Percentiles rank a stretch among this genome's conserved stretches.
These are phyloP conservation scores for Phytophthora pisi DNA, from an alignment of 352 stramenopile species.

Conservation along the genomic window DNA sequence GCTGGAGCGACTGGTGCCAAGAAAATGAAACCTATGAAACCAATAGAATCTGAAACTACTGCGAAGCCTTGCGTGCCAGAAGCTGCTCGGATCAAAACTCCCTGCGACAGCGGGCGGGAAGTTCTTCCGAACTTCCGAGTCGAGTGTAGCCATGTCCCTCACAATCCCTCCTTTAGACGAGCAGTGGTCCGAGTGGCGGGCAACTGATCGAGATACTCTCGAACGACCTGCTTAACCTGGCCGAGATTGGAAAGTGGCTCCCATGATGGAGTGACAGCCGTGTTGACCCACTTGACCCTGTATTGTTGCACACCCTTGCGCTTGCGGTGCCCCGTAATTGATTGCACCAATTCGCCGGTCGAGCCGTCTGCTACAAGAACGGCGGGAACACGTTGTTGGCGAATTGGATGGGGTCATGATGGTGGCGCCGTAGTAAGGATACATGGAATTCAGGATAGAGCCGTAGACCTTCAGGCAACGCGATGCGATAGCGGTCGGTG, in stretches of 20 bases:
- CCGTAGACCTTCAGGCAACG: neutral
- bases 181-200: neutral
- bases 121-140: neutral
- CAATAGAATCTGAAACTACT: too few relatives aligned
- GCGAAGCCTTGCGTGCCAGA: too few relatives aligned
- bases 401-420: neutral
- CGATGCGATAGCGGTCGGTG: neutral
- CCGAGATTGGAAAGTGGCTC: slow-evolving; percentile 5
- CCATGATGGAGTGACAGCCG: neutral
- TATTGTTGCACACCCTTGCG: slow-evolving; percentile 12
- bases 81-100: too few relatives aligned
- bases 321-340: slow-evolving; percentile 4
- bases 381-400: slow-evolving; percentile 1
- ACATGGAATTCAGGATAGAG: neutral
- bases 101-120: neutral
- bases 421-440: slow-evolving; percentile 2
- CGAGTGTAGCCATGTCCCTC: neutral
- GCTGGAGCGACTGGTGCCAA: too few relatives aligned
- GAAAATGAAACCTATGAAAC: too few relatives aligned
- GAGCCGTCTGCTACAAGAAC: slow-evolving; percentile 12
- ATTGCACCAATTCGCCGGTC: slow-evolving; percentile 2
- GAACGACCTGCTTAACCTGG: slow-evolving; percentile 2
- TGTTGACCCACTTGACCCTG: slow-evolving; percentile 9
- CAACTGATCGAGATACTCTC: slow-evolving; percentile 6
- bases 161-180: neutral